Base-by-base conservation (phyloP, 805 yeast species). In the Yarrowia sp. region DNA sequence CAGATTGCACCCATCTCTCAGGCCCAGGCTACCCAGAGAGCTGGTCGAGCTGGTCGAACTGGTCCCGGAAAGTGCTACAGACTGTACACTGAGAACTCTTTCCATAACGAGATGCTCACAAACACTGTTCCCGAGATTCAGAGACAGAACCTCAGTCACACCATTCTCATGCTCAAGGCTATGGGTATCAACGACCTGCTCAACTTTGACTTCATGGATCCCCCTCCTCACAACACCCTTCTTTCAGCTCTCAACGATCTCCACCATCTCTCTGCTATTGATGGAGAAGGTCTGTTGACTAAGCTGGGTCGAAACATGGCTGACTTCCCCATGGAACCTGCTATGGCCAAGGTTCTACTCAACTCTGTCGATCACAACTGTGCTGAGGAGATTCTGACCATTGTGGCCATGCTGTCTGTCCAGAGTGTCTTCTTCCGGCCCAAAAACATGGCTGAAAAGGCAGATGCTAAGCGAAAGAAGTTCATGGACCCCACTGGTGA, bases 21-120 rank as follows among this genome's bases (percentile, higher is more conserved):
- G 74, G 99, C 99, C 0, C 92, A 97, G 52, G 98, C 97, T 0
- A 93, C 92, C 74, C 99, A 95, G 79, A 83, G 99, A 75, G 93
- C 97, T 0, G 99, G 99, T 76, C 87, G 99, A 81, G 99, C 98
- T 7, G 99, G 99, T 50, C 88, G 99, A 81, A 92, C 97, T 8
- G 93, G 97, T 0, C 97, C 98, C 0, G 99, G 99, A 16, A 91
- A 91, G 76, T 95, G 98, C 78, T 95, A 89, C 75, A 78, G 99
- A 46, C 80, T 95, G 26, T 95, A 87, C 76, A 94, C 99, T 0
- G 91, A 91, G 75, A 84, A 89, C 84, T 87, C 95, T 0, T 95
- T 86, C 73, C 82, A 85, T 71, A 84, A 89, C 72, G 98, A 94
- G 73, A 80, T 95, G 76, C 89, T 89, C 11, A 81, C 85, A 2